Percentiles rank a stretch among this genome's conserved stretches.
Conservation (phyloP, 352 stramenopile genomes). For the Globisporangium polare region DNA sequence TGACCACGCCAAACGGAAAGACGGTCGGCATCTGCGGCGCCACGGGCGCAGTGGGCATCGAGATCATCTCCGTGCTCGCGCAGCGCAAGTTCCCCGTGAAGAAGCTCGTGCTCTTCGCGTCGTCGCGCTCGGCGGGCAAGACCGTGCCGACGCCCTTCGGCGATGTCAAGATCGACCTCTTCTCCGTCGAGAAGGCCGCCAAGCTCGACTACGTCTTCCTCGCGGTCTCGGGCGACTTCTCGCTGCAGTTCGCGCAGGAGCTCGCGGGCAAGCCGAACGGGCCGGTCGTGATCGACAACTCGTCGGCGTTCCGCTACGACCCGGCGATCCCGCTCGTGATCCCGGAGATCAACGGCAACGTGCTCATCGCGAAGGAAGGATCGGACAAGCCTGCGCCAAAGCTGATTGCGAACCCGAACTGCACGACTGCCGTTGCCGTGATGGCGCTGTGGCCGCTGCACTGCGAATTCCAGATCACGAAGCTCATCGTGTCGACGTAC, state of each 20-base stretch:
- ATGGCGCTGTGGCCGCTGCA: constrained; percentile 97
- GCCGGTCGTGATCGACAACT: constrained; percentile 98
- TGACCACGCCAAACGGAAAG: constrained; percentile 58
- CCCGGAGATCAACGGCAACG: constrained; percentile 94
- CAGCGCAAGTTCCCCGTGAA: constrained; percentile 87
- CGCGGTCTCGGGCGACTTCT: constrained; percentile 96
- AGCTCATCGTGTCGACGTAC: constrained; percentile 95
- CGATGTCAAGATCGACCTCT: constrained; percentile 93
- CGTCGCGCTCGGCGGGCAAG: constrained; percentile 90
- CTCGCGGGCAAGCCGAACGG: constrained; percentile 80
- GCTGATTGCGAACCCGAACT: constrained; percentile 99
- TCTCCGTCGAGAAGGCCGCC: constrained; percentile 89
- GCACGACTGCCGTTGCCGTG: constrained; percentile 96
- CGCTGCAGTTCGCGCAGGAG: constrained; percentile 92
- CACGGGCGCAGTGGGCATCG: constrained; percentile 95
- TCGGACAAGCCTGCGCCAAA: constrained; percentile 49
- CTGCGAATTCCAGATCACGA: constrained; percentile 95
- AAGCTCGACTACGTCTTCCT: constrained; percentile 97
- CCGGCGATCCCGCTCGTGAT: constrained; percentile 91
- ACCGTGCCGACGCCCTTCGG: constrained; percentile 89
- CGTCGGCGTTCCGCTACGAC: constrained; percentile 94
- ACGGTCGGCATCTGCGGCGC: constrained; percentile 77
- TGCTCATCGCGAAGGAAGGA: constrained; percentile 56
- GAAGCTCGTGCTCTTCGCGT: constrained; percentile 95
- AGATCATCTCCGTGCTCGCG: constrained; percentile 93